Percentiles rank a stretch among this genome's conserved stretches.
These are phyloP conservation scores for Aspergillus ochraceus DNA, from an alignment of 2,329 filamentous ascomycete genomes.

Conservation along the genomic window DNA sequence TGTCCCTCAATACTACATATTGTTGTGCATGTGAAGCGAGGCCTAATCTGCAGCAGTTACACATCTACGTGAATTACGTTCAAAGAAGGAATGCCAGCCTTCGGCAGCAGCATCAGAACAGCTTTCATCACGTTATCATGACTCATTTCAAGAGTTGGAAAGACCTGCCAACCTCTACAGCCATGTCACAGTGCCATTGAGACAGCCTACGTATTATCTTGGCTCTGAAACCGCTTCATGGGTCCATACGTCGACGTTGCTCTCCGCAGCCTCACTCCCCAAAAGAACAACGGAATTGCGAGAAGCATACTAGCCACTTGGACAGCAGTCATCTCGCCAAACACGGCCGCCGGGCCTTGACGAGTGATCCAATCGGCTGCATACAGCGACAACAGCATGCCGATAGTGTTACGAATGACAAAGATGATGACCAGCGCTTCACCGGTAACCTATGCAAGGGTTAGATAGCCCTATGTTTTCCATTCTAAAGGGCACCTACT, in stretches of 20 bases:
- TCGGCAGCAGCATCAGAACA: too few species aligned
- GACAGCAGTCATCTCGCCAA: slow-evolving; percentile 29
- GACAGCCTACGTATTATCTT: too few species aligned
- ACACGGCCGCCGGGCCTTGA: slow-evolving; percentile 22
- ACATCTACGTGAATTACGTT: too few species aligned
- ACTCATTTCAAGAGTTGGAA: too few species aligned
- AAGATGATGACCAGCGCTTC: slow-evolving; percentile 30
- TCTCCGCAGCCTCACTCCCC: slow-evolving; percentile 17
- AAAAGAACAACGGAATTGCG: slow-evolving; percentile 24
- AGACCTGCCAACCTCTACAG: too few species aligned
- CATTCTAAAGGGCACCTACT: slow-evolving; percentile 10
- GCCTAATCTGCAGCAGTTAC: too few species aligned
- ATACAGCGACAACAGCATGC: slow-evolving; percentile 27
- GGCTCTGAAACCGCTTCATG: slow-evolving; percentile 21
- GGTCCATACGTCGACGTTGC: slow-evolving; percentile 25
- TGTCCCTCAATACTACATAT: too few species aligned
- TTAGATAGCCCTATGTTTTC: neutral
- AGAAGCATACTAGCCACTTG: slow-evolving; percentile 21
- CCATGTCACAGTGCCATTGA: too few species aligned
- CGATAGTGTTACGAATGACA: slow-evolving; percentile 28
- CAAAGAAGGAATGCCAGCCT: too few species aligned
- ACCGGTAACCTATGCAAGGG: slow-evolving; percentile 20
- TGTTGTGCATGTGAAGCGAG: too few species aligned
- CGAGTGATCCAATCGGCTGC: slow-evolving; percentile 24
- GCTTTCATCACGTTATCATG: too few species aligned